Evolutionary conservation across 306 rosid genomes (phyloP).

Genomic region (Cercis canadensis): DNA sequence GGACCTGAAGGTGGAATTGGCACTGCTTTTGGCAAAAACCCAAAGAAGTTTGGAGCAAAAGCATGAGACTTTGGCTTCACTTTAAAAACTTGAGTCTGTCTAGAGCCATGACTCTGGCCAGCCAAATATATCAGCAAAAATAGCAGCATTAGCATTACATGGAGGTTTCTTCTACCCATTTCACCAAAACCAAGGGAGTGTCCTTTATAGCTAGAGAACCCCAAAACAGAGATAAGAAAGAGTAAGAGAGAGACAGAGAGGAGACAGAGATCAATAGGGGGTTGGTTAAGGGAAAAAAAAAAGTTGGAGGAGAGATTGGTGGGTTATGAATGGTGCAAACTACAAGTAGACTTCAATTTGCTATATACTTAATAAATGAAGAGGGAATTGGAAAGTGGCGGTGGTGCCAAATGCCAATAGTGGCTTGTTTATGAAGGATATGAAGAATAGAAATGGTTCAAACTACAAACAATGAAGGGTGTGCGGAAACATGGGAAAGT

Average conservation of each 20-base stretch:
- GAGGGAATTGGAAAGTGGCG: slow-evolving; percentile 25
- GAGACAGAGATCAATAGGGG: neutral
- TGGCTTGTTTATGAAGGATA: slow-evolving; percentile 38
- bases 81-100: slow-evolving; percentile 47
- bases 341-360: slow-evolving; percentile 24
- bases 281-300: slow-evolving; percentile 16
- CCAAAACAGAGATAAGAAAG: neutral
- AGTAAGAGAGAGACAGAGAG: neutral
- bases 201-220: slow-evolving; percentile 8
- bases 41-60: slow-evolving; percentile 43
- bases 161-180: slow-evolving; percentile 55
- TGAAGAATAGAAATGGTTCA: slow-evolving; percentile 26
- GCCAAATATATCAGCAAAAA: slow-evolving; percentile 45
- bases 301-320: slow-evolving; percentile 21
- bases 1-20: slow-evolving; percentile 90
- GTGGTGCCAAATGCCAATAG: neutral
- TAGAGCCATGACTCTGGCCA: slow-evolving; percentile 41
- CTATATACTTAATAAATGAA: slow-evolving; percentile 23
- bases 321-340: slow-evolving; percentile 32
- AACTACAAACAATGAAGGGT: slow-evolving; percentile 37
- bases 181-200: slow-evolving; percentile 22
- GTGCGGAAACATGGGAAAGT: slow-evolving; percentile 49
- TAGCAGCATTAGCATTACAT: slow-evolving; percentile 36
- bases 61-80: slow-evolving; percentile 49
- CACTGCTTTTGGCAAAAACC: slow-evolving; percentile 67